Evolutionary conservation across 116 monocot species (phyloP), one percentile per base, ranked within the genome.

Genomic region (Papilionanthe hybrid): DNA sequence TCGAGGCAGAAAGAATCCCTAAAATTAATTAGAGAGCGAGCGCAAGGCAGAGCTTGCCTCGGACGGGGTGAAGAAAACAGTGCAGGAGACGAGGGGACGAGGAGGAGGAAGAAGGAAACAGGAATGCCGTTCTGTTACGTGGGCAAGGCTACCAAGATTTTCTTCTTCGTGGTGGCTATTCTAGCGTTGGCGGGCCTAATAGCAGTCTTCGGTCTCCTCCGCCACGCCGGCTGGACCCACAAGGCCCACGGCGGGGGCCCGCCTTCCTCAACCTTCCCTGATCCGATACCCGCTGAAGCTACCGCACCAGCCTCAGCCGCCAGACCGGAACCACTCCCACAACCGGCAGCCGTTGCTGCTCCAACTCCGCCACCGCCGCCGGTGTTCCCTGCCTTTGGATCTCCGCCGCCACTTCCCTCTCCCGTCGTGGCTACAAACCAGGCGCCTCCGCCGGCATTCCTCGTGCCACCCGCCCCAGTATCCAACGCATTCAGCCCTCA

Each of bases 141-240:
- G 30, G 82, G 82, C n/a, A 82, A 82, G 47, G 82, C 82, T 4
- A 82, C 82, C 20, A 82, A 82, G 77, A 82, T 82, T 67, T 82
- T 82, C 82, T 82, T 82, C 77, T 41, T 77, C 68, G 50, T 82
- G 48, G 69, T 82, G 49, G 48, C 71, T 37, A 1, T 82, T 69
- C 77, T 77, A 9, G 68, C 71, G 37, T 44, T 77, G 47, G 55
- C 82, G 22, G 82, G 82, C 17, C 82, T 82, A 22, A 22, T 82
- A 75, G 18, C 77, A 17, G 82, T 77, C 67, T 82, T 77, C 71
- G 77, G 82, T 69, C 69, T 82, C 41, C 82, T 82, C 77, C 82
- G 77, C 77, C 82, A 77, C 82, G 2, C 37, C 37, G 73, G 80
- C 15, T 20, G 67, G 22, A n/a, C 55, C 41, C 4, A 23, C 17